Evolutionary conservation across 1,139 yeast species (phyloP).

Genomic region (Yamadazyma spencermartinsiae): DNA sequence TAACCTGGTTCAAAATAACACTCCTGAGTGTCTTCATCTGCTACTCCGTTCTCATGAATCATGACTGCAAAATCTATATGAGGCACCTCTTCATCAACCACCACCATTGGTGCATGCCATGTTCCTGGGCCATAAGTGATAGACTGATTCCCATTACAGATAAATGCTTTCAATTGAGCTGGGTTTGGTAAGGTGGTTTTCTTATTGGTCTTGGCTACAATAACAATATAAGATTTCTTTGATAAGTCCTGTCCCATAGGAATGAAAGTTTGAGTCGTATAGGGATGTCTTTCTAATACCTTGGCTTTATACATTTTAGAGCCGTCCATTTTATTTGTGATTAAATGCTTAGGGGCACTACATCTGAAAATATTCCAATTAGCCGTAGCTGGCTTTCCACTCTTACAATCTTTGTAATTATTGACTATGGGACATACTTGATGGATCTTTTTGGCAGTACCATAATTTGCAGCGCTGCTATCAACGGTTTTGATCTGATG

Average conservation of each 20-base stretch:
- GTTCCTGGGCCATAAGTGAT: slow-evolving; percentile 79
- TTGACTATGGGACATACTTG: slow-evolving; percentile 70
- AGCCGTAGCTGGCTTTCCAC: slow-evolving; percentile 51
- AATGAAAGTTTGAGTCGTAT: slow-evolving; percentile 83
- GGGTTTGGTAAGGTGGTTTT: slow-evolving; percentile 58
- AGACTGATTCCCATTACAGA: slow-evolving; percentile 81
- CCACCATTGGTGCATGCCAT: slow-evolving; percentile 94
- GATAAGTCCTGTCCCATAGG: slow-evolving; percentile 73
- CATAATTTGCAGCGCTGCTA: slow-evolving; percentile 73
- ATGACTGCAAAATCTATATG: slow-evolving; percentile 80
- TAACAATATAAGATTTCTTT: slow-evolving; percentile 66
- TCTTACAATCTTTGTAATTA: slow-evolving; percentile 47
- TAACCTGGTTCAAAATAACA: slow-evolving; percentile 66
- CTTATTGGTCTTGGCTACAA: slow-evolving; percentile 64
- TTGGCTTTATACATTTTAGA: slow-evolving; percentile 50
- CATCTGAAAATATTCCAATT: slow-evolving; percentile 86
- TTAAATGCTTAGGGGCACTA: slow-evolving; percentile 66
- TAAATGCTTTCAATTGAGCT: slow-evolving; percentile 59
- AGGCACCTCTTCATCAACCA: slow-evolving; percentile 50
- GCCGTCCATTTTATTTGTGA: slow-evolving; percentile 25
- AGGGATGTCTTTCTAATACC: slow-evolving; percentile 89
- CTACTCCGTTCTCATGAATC: slow-evolving; percentile 78
- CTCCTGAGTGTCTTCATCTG: slow-evolving; percentile 83
- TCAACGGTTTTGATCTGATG: slow-evolving; percentile 34
- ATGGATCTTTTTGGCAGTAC: slow-evolving; percentile 82